Base-by-base conservation (phyloP, 2,329 filamentous ascomycete genomes). In the Talaromyces rugulosus region DNA sequence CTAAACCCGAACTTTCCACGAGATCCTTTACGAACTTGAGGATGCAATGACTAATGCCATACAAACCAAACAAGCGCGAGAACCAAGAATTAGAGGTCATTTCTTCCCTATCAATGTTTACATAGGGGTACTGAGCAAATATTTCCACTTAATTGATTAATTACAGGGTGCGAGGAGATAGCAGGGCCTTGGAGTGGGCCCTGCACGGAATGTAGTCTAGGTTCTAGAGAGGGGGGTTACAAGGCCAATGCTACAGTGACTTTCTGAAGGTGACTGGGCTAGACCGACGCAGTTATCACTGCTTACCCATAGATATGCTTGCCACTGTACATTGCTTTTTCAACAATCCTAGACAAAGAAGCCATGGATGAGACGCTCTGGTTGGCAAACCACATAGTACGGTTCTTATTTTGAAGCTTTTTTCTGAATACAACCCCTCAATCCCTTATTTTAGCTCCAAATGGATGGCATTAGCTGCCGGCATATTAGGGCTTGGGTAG, bases 211-310 rank as follows among this genome's bases (percentile, higher is more conserved):
- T 42, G 52, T 62, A 62, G 56, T 23, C 23, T 23, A 23, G 60
- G 50, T 55, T 62, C 60, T 62, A 44, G 30, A 58, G 33, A 62
- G 33, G 60, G 44, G 44, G 60, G 60, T 56, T 56, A 56, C 56
- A 59, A 56, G 42, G 36, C 36, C 50, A 56, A 62, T 62, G 60
- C 51, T 56, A 62, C 60, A n/a, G 56, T 62, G 30, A 51, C 60
- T 55, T 58, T 58, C 50, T 50, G 12, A 36, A 34, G 18, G 55
- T 28, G 54, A 62, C 47, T 62, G 57, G 51, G 28, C 34, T 47
- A 27, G 27, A 40, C 42, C 34, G 51, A 27, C 40, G 40, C 28
- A 58, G 30, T 28, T 55, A 56, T 44, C 55, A 33, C 23, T 31
- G 23, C 16, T 7, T 42, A 33, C 14, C 18, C 33, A 23, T 27